These are phyloP conservation scores for Penicillium sp. DNA, from an alignment of 2,329 filamentous ascomycete species.

Conservation along the genomic window DNA sequence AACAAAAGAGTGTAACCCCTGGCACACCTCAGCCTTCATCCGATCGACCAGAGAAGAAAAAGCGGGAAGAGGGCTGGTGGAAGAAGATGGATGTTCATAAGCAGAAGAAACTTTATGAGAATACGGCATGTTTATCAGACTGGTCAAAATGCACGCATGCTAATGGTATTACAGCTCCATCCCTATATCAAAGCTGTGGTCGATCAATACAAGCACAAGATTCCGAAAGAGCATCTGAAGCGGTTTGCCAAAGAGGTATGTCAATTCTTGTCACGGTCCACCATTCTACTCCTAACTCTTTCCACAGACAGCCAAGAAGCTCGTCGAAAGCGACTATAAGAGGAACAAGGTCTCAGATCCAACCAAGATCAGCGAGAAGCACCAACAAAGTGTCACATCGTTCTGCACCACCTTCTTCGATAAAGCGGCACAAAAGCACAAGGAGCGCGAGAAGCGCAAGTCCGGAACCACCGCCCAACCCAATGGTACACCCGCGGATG, in stretches of 20 bases:
- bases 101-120: slow-evolving; percentile 93
- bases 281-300: neutral
- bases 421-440: slow-evolving; percentile 77
- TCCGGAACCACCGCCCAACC: slow-evolving; percentile 36
- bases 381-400: slow-evolving; percentile 77
- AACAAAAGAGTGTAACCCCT: slow-evolving; percentile 55
- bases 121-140: slow-evolving; percentile 65
- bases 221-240: slow-evolving; percentile 76
- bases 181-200: slow-evolving; percentile 83
- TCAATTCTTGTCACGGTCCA: neutral
- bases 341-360: slow-evolving; percentile 83
- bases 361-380: slow-evolving; percentile 72
- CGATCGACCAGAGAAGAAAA: slow-evolving; percentile 52
- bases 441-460: slow-evolving; percentile 66
- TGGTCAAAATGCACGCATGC: neutral
- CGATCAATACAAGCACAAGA: slow-evolving; percentile 81
- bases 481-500: slow-evolving; percentile 22
- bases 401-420: slow-evolving; percentile 85
- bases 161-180: slow-evolving; percentile 60
- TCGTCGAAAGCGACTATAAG: slow-evolving; percentile 90
- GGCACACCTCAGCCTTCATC: slow-evolving; percentile 66
- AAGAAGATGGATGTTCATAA: slow-evolving; percentile 62
- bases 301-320: slow-evolving; percentile 70
- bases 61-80: slow-evolving; percentile 51
- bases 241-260: slow-evolving; percentile 63